Evolutionary conservation across 1,284 basidiomycete genomes (phyloP).

Genomic region (Heterobasidion irregulare): DNA sequence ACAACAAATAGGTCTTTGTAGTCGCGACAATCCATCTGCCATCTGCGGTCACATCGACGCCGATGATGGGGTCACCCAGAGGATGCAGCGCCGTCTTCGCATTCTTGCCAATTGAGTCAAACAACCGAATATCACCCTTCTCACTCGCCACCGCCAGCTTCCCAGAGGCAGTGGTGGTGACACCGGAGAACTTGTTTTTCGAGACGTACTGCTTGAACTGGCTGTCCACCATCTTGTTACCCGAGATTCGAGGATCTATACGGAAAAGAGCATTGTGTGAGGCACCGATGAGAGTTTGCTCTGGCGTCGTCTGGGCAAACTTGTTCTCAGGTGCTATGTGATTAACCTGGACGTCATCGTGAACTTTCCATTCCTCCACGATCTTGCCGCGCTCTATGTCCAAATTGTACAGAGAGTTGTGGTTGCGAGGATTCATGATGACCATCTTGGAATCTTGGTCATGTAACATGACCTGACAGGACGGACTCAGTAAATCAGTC

Average conservation of each 20-base stretch:
- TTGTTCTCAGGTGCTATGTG: conserved; percentile 93
- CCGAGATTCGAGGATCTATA: conserved; percentile 90
- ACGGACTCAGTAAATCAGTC: not conserved
- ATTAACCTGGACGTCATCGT: conserved; percentile 80
- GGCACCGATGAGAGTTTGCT: conserved; percentile 90
- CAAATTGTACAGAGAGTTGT: conserved; percentile 86
- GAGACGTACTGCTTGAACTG: conserved; percentile 95
- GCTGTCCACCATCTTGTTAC: conserved; percentile 89
- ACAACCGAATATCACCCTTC: conserved; percentile 95
- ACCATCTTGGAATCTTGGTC: conserved; percentile 97
- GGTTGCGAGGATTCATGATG: conserved; percentile 78
- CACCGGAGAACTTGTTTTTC: conserved; percentile 94
- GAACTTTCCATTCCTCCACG: conserved; percentile 98
- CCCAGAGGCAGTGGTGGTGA: conserved; percentile 83
- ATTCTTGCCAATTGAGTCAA: conserved; percentile 96
- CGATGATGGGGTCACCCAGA: conserved; percentile 91
- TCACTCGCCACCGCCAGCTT: conserved; percentile 91
- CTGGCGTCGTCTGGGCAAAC: conserved; percentile 88
- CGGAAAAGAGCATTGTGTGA: conserved; percentile 96
- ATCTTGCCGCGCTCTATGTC: conserved; percentile 96
- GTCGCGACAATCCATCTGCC: conserved; percentile 96
- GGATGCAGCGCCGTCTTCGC: conserved; percentile 98
- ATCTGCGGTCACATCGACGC: conserved; percentile 90
- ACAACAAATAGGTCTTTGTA: conserved; percentile 88
- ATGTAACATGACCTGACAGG: conserved; percentile 89